Percentiles rank a stretch among this genome's conserved stretches.
phyloP scores from a whole-genome alignment of 2,329 filamentous ascomycete genomes.

The Rhynchosporium secalis region DNA sequence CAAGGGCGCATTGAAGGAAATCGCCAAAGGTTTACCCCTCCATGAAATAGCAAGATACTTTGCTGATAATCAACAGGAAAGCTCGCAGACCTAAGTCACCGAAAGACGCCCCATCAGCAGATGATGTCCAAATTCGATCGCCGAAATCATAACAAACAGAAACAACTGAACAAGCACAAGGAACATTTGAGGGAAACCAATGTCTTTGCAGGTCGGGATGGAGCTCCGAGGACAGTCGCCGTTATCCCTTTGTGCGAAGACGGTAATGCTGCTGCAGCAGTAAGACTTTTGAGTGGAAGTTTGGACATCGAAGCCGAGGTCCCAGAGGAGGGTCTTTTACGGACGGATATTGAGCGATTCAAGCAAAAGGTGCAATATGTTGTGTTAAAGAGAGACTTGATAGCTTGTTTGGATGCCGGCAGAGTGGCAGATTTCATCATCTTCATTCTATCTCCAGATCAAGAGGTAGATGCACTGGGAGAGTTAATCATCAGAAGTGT shows the following conservation, averaged over 20 bases:
- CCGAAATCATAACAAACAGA: conserved; percentile 91
- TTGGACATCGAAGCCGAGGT: conserved; percentile 73
- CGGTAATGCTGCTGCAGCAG: conserved; percentile 65
- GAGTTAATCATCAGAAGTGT: conserved; percentile 84
- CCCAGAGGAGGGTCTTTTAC: conserved; percentile 56
- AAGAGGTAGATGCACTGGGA: conserved; percentile 81
- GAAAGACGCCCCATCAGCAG: conserved; percentile 92
- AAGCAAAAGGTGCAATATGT: conserved; percentile 93
- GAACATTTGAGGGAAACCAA: conserved; percentile 77
- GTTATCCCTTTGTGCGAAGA: conserved; percentile 81
- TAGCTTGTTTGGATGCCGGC: conserved; percentile 80
- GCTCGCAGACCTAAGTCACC: conserved; percentile 68
- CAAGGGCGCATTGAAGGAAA: conserved; percentile 82
- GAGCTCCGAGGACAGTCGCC: conserved; percentile 83
- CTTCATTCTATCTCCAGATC: conserved; percentile 76
- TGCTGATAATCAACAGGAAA: conserved; percentile 59
- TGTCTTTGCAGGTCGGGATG: conserved; percentile 83
- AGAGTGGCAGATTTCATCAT: conserved; percentile 89
- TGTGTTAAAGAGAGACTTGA: conserved; percentile 69
- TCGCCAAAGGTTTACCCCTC: conserved; percentile 67
- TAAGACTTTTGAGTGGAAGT: conserved; percentile 72
- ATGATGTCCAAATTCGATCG: conserved; percentile 97
- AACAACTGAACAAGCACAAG: conserved; percentile 77
- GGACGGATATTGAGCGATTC: conserved; percentile 81
- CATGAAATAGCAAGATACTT: conserved; percentile 13